Evolutionary conservation across 2,329 filamentous ascomycete species (phyloP), one percentile per base, ranked within the genome.

Genomic region (Didymella lethalis): DNA sequence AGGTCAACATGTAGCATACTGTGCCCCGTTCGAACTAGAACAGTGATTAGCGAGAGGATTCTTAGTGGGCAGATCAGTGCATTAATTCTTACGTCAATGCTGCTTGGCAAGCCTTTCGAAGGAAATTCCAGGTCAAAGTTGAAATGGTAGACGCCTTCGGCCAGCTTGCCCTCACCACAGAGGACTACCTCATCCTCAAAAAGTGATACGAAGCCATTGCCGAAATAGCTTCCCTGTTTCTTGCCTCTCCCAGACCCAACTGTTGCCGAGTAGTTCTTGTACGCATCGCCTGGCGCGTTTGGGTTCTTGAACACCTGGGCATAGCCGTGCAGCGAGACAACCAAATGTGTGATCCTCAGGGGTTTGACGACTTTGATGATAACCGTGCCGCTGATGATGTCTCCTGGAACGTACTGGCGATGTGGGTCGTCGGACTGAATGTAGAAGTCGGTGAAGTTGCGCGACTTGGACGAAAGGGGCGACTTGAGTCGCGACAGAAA

Each of bases 21-120:
- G 92, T 93, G 34, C 95, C 95, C 73, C 94, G 88, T 79, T 98
- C 95, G 77, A 99, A 99, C 93, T 98, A 77, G 76, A 50, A 29
- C 25, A 43, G 44, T 54, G 61, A 31, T 75, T 57, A 74, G 64
- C 57, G 40, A 43, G 31, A 58, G 46, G 29, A 56, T 43, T 32
- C 25, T 49, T 46, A 51, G 40, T 64, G 59, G 46, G 52, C 38
- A 48, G 20, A 43, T 44, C 5, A 36, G 47, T 40, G 54, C 48
- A 58, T 54, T 57, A 18, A 18, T 40, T 65, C 91, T 73, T 85
- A 97, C 94, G 79, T 96, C 93, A 72, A 99, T 94, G 76, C 94
- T 97, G 78, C 92, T 97, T n/a, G 91, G 91, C 58, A 95, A 79
- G 5, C 85, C 85, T 67, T 87, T 85, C 48, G 84, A 81, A 2